These are phyloP conservation scores for Pseudogymnoascus sp. DNA, from an alignment of 2,329 filamentous ascomycete genomes.

Conservation along the genomic window DNA sequence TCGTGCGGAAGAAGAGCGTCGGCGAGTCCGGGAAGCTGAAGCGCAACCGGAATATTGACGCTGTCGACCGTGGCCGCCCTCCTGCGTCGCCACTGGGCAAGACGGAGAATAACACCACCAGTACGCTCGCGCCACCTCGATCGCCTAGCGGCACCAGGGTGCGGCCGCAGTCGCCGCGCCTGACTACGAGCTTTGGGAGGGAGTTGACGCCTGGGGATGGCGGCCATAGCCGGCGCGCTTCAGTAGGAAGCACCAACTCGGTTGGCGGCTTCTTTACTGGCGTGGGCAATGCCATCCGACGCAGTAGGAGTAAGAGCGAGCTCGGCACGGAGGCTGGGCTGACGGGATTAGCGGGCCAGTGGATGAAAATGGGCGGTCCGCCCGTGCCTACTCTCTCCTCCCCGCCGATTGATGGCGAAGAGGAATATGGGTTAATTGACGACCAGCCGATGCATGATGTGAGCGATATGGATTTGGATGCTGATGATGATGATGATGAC, in stretches of 20 bases:
- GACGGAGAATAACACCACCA: conserved; percentile 26
- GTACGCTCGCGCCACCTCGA: conserved; percentile 42
- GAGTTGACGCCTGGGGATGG: conserved; percentile 33
- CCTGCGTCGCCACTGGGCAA: conserved; percentile 25
- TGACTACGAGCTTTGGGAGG: conserved; percentile 37
- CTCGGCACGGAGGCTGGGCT: conserved; percentile 27
- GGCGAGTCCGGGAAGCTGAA: conserved; percentile 25
- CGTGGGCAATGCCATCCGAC: conserved; percentile 36
- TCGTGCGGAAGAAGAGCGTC: conserved; percentile 25
- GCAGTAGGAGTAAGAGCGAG: conserved; percentile 51
- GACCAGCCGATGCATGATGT: conserved; percentile 17
- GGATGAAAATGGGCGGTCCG: conserved; percentile 49
- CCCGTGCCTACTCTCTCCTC: conserved; percentile 48
- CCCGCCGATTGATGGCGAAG: conserved; percentile 29
- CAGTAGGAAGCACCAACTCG: conserved; percentile 28
- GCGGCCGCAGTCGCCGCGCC: conserved; percentile 35
- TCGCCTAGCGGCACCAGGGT: conserved; percentile 40
- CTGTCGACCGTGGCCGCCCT: conserved; percentile 21
- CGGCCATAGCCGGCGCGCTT: conserved; percentile 45
- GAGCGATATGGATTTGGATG: conserved; percentile 33
- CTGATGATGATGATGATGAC: conserved; percentile 52
- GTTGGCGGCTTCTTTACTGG: conserved; percentile 29
- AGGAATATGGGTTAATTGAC: conserved; percentile 11
- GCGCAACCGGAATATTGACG: conserved; percentile 20
- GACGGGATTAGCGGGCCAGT: conserved; percentile 43